Conservation (phyloP, 768 basidiomycete species). For the Tricholoma terreum region DNA sequence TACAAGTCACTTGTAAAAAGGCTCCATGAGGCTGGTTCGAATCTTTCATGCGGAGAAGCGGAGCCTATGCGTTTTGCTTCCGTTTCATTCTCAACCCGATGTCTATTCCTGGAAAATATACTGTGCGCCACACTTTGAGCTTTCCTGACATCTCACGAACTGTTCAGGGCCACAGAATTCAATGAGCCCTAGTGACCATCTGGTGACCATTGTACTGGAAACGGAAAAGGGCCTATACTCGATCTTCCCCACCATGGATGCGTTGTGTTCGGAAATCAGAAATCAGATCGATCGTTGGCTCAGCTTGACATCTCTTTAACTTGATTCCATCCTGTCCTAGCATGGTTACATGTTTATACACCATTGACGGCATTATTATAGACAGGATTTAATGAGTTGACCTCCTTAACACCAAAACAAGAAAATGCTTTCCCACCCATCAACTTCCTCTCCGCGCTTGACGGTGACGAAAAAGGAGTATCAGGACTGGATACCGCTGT, state of each 20-base stretch:
- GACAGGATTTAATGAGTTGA: constrained; percentile 2
- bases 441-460: constrained; percentile 2
- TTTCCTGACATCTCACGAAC: neutral
- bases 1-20: neutral
- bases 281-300: neutral
- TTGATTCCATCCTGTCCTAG: constrained; percentile 2
- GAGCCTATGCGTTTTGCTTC: constrained; percentile 1
- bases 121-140: neutral
- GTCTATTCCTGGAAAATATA: neutral
- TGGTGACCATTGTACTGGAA: neutral
- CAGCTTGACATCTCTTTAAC: neutral
- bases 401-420: neutral
- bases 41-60: neutral
- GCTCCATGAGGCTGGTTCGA: constrained; percentile 1
- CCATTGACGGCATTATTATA: neutral
- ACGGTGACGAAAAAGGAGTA: constrained; percentile 6
- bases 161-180: neutral
- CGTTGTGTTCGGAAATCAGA: neutral
- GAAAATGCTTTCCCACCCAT: constrained; percentile 3
- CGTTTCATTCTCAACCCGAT: constrained; percentile 4
- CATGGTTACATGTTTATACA: neutral
- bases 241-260: neutral
- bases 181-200: too few relatives aligned
- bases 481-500: neutral
- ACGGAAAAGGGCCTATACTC: neutral